A percentile compares a stretch with the other conserved stretches of the same genome.
phyloP scores from a whole-genome alignment of 306 rosid genomes.

The Cucurbita argyrosperma region DNA sequence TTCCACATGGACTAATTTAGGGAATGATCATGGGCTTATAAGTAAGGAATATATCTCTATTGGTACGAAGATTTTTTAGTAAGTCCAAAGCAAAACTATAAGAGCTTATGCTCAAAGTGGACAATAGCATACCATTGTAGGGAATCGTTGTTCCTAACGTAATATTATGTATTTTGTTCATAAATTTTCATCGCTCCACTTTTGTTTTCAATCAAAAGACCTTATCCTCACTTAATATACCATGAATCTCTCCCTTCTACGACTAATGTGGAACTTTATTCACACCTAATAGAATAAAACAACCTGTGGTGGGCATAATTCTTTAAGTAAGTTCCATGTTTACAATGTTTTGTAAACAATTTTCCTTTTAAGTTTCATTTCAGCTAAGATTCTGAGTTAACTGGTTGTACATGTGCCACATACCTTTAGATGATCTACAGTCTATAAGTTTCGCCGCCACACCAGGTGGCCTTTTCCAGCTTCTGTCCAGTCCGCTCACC shows the following conservation, averaged over 20 bases:
- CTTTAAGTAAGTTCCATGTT: background rate
- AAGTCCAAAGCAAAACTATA: too few relatives aligned
- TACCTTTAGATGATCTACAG: slow-evolving; percentile 55
- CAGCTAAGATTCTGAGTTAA: background rate
- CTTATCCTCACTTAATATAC: too few relatives aligned
- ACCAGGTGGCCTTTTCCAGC: slow-evolving; percentile 88
- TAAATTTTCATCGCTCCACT: too few relatives aligned
- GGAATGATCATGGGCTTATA: too few relatives aligned
- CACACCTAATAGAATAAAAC: background rate
- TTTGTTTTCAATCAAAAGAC: too few relatives aligned
- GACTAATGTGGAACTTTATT: background rate
- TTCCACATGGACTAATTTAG: too few relatives aligned
- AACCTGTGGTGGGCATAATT: background rate
- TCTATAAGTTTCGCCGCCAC: slow-evolving; percentile 72
- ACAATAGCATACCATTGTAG: too few relatives aligned
- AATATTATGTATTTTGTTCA: too few relatives aligned
- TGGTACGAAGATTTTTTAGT: too few relatives aligned
- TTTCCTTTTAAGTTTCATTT: background rate
- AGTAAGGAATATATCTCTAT: too few relatives aligned
- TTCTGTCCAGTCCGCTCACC: slow-evolving; percentile 89
- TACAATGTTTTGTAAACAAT: background rate
- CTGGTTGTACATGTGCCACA: background rate
- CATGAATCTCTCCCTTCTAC: background rate
- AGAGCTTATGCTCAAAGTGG: too few relatives aligned
- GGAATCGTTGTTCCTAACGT: too few relatives aligned